A percentile compares a stretch with the other conserved stretches of the same genome.
phyloP scores from a whole-genome alignment of 805 yeast genomes.

The Geotrichum ghanense region DNA sequence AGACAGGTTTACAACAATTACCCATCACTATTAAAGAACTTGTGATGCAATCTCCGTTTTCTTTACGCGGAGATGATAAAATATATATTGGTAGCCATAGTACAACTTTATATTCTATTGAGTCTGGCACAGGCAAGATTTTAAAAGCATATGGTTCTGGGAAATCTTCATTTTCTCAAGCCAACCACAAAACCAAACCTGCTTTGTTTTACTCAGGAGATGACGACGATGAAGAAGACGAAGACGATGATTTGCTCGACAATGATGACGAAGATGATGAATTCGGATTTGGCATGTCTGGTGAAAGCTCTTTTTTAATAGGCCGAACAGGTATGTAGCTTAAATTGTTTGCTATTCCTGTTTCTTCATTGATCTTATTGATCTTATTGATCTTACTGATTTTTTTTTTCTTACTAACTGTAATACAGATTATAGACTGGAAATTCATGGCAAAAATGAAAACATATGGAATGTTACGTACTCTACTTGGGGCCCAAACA shows the following conservation, averaged over 20 bases:
- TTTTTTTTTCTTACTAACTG: conserved; percentile 8
- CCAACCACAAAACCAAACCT: not conserved
- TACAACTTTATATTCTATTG: conserved; percentile 64
- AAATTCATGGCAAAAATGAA: conserved; percentile 62
- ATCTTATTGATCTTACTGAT: conserved; percentile 4
- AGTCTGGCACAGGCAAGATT: conserved; percentile 64
- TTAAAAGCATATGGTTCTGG: conserved; percentile 50
- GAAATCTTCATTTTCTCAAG: not conserved
- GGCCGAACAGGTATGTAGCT: conserved; percentile 23
- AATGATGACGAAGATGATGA: conserved; percentile 6
- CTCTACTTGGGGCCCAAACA: conserved; percentile 86
- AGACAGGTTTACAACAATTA: conserved; percentile 63
- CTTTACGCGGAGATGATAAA: conserved; percentile 63
- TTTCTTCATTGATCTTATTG: not conserved
- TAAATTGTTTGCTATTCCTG: too few species aligned
- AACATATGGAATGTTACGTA: conserved; percentile 78
- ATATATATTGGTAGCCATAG: conserved; percentile 77
- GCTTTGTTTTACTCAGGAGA: conserved; percentile 4
- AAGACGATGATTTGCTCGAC: conserved; percentile 9
- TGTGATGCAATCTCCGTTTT: conserved; percentile 77
- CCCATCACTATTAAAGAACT: conserved; percentile 73
- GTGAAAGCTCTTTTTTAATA: conserved; percentile 18
- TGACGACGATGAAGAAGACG: conserved; percentile 8
- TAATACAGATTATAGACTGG: conserved; percentile 24
- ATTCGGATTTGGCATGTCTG: not conserved